These are phyloP conservation scores for Corinectria fuckeliana DNA, from an alignment of 2,329 filamentous ascomycete species.

Conservation along the genomic window DNA sequence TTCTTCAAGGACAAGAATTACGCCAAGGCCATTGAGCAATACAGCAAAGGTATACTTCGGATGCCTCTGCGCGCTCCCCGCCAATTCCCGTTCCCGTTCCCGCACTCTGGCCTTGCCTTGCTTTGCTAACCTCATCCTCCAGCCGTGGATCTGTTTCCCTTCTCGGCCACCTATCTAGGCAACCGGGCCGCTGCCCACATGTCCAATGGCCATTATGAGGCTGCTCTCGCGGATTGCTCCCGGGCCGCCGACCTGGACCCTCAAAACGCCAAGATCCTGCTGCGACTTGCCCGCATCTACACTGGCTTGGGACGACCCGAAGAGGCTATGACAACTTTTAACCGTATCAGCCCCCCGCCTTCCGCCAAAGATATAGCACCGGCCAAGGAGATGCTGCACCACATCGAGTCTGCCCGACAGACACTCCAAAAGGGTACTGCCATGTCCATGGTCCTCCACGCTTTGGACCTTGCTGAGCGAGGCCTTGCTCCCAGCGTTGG, in stretches of 20 bases:
- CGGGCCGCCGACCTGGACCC: constrained; percentile 84
- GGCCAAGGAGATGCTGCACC: constrained; percentile 84
- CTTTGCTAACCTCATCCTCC: constrained; percentile 30
- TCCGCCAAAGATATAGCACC: constrained; percentile 84
- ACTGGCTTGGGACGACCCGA: constrained; percentile 85
- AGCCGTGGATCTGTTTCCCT: constrained; percentile 89
- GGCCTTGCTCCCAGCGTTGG: constrained; percentile 76
- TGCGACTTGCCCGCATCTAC: constrained; percentile 88
- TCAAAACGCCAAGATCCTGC: constrained; percentile 83
- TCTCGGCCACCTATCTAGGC: constrained; percentile 87
- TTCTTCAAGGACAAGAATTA: constrained; percentile 97
- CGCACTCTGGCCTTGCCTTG: constrained; percentile 14
- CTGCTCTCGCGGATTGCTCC: constrained; percentile 87
- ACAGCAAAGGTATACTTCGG: constrained; percentile 79
- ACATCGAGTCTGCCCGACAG: constrained; percentile 80
- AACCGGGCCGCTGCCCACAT: constrained; percentile 97
- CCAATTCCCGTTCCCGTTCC: not conserved
- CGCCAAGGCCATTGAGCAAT: constrained; percentile 85
- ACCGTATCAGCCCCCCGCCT: constrained; percentile 78
- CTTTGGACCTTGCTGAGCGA: constrained; percentile 87
- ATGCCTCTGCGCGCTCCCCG: not conserved
- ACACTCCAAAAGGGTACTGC: constrained; percentile 76
- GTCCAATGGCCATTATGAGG: constrained; percentile 78
- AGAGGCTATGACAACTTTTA: constrained; percentile 84
- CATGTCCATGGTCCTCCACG: constrained; percentile 90